Evolutionary conservation across 768 basidiomycete genomes (phyloP).

Genomic region (Serendipita sp.): DNA sequence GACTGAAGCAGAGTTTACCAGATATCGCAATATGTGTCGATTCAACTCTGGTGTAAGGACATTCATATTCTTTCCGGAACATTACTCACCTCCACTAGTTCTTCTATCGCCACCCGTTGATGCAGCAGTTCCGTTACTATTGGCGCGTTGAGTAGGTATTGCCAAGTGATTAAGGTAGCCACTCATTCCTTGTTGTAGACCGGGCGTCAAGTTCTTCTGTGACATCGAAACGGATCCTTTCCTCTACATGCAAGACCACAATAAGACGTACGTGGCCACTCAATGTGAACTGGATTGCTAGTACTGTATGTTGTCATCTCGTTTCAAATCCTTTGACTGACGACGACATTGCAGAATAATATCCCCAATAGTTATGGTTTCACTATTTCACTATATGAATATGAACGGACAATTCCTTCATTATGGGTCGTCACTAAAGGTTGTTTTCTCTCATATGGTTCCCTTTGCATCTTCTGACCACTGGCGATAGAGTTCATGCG

Average conservation of each 20-base stretch:
- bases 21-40: conserved; percentile 91
- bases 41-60: conserved; percentile 68
- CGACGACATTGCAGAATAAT: too few species aligned
- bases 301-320: too few species aligned
- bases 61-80: not conserved
- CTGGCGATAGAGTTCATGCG: conserved; percentile 42
- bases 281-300: too few species aligned
- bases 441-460: conserved; percentile 18
- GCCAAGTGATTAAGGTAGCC: not conserved
- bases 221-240: conserved; percentile 68
- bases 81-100: conserved; percentile 29
- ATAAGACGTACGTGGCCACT: conserved; percentile 53
- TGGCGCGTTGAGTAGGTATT: conserved; percentile 71
- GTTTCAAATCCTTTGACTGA: too few species aligned
- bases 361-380: conserved; percentile 24
- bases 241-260: conserved; percentile 57
- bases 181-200: conserved; percentile 25
- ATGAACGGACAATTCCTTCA: conserved; percentile 61
- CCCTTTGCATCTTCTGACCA: not conserved
- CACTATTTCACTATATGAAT: conserved; percentile 65
- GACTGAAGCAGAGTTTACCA: conserved; percentile 9
- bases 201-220: conserved; percentile 67
- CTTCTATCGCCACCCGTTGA: conserved; percentile 67
- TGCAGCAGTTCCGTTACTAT: conserved; percentile 68
- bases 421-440: conserved; percentile 65